Conservation (phyloP, 2,329 filamentous ascomycete genomes). For the Fusarium nurragi region DNA sequence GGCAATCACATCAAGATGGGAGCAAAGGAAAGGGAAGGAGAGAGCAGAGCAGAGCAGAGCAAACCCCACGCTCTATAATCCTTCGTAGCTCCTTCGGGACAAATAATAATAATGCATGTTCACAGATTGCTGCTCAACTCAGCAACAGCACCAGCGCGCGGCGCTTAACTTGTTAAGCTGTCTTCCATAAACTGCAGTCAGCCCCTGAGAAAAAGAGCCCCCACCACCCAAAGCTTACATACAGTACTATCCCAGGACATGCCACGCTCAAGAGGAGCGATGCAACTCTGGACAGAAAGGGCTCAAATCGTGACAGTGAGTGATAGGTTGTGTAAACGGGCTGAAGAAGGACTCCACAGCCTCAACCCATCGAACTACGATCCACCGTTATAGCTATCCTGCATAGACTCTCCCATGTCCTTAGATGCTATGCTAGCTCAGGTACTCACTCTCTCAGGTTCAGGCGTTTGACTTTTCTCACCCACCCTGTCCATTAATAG, state of each 20-base stretch:
- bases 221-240: constrained; percentile 3
- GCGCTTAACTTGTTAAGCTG: too few species aligned
- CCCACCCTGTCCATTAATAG: neutral
- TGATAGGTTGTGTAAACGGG: too few species aligned
- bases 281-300: neutral
- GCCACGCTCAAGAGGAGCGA: constrained; percentile 16
- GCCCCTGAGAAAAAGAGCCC: constrained; percentile 8
- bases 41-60: too few species aligned
- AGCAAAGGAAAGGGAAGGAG: neutral
- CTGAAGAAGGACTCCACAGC: neutral
- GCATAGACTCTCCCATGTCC: neutral
- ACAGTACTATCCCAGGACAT: constrained; percentile 12
- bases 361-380: constrained; percentile 11
- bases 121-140: neutral
- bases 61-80: constrained; percentile 12
- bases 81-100: neutral
- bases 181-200: constrained; percentile 7
- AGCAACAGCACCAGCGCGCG: too few species aligned
- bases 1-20: neutral
- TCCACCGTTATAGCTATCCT: constrained; percentile 20
- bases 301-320: neutral
- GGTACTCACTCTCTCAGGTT: neutral
- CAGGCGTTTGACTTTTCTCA: constrained; percentile 1
- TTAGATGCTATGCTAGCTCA: neutral
- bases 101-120: constrained; percentile 11